Evolutionary conservation across 345 rosid species (phyloP).

Genomic region (Psidium friedrichsthalianum): DNA sequence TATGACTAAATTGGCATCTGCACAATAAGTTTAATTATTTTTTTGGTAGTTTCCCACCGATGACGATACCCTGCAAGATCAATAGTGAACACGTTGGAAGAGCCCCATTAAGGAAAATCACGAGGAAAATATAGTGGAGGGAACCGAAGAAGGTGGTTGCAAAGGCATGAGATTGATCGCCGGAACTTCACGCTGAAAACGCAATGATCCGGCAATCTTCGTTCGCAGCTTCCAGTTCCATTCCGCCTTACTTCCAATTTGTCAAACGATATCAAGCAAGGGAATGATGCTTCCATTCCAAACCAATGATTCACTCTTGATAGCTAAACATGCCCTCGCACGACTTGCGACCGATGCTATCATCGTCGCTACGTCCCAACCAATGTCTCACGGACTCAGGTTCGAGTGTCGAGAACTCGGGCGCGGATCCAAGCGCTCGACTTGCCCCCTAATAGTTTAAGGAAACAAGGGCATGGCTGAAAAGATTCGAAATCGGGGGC

Average conservation of each 20-base stretch:
- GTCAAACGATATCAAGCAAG: neutral
- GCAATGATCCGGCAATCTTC: no score
- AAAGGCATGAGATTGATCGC: no score
- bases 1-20: no score
- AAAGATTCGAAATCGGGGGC: neutral
- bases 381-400: neutral
- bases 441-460: neutral
- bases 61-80: no score
- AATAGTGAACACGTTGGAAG: no score
- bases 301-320: neutral
- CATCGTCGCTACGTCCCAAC: neutral
- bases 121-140: no score
- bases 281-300: neutral
- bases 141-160: no score
- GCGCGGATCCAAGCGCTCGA: neutral
- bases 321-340: neutral
- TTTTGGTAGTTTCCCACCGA: no score
- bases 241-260: neutral
- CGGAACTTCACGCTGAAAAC: no score
- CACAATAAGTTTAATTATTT: no score
- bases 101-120: no score
- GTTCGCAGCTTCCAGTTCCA: neutral
- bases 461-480: neutral
- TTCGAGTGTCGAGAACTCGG: neutral
- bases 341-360: neutral